phyloP scores from a whole-genome alignment of 208 protist genomes.

The Leishmania aethiopica region DNA sequence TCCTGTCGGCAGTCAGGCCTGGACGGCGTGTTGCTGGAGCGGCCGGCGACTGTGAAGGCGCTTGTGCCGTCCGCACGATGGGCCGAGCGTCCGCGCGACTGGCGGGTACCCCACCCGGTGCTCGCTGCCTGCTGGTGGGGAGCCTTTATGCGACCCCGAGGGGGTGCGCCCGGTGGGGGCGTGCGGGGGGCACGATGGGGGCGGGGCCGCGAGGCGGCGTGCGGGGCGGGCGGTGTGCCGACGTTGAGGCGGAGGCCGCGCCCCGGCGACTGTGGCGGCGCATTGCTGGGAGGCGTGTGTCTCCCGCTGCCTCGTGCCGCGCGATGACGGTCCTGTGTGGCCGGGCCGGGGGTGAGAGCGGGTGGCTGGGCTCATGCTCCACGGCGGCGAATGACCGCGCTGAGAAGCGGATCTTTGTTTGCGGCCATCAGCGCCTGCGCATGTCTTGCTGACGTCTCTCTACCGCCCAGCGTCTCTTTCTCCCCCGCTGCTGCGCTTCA shows the following conservation, averaged over 20 bases:
- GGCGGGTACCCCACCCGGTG: too few species aligned
- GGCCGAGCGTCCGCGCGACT: not conserved
- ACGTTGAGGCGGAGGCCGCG: not conserved
- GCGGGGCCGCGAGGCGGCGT: too few species aligned
- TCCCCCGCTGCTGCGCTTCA: not conserved
- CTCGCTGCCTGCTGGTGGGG: not conserved
- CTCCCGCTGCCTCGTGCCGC: not conserved
- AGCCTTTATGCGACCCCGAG: too few species aligned
- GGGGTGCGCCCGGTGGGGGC: not conserved
- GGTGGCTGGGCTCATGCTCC: not conserved
- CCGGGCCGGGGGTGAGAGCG: not conserved
- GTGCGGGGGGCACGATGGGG: too few species aligned
- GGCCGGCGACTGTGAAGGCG: too few species aligned
- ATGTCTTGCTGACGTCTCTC: not conserved
- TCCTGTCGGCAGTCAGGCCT: too few species aligned
- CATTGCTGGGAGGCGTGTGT: not conserved
- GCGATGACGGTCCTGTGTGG: not conserved
- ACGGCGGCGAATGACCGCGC: not conserved
- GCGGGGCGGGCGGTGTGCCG: too few species aligned
- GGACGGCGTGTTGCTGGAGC: too few species aligned
- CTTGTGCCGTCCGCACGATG: too few species aligned
- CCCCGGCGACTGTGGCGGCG: not conserved
- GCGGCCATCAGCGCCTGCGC: not conserved
- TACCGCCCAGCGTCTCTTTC: not conserved
- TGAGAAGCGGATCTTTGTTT: not conserved